Base-by-base conservation (phyloP, 129 eudicot species). In the Flaveria ramosissima region DNA sequence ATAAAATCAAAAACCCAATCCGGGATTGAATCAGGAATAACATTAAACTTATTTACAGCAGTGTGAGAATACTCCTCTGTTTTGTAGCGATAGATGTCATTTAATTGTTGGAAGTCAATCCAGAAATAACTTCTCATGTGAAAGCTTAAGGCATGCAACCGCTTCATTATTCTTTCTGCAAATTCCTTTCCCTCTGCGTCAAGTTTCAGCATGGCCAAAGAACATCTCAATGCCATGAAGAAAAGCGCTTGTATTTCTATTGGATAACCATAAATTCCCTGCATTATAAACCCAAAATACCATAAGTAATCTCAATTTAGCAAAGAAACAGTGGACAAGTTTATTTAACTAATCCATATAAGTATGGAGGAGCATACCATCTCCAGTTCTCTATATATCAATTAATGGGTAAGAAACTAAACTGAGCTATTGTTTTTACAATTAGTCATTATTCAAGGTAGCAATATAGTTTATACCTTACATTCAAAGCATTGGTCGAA, bases 21-120 rank as follows among this genome's bases (percentile, higher is more conserved):
- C 7, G 69, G 69, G 69, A 63, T 63, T 63, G 69, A 63, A 32
- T 63, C 69, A 63, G 69, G 69, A 63, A 63, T 63, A 63, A 63
- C 69, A 63, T 63, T 63, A 30, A 63, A 63, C 69, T 63, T 63
- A 71, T 88, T 88, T 50, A 88, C 93, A 15, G 93, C 93, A 12
- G 90, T 88, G 46, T 88, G 93, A 48, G 94, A 89, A 64, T 86
- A 89, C 71, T 89, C 91, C 61, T 86, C 89, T 9, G 94, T 89
- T 71, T 89, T 89, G 43, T 89, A 89, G 15, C 69, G 69, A 43
- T 63, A 63, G 69, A 89, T 79, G 69, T 86, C 93, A 74, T 88
- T 88, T 51, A 88, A 41, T 60, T 86, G 93, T 63, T 87, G 93
- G 64, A 88, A 88, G 68, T 88, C 93, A 51, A 89, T 86, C 94